Base-by-base conservation (phyloP, 352 stramenopile genomes). In the Albugo candida region DNA sequence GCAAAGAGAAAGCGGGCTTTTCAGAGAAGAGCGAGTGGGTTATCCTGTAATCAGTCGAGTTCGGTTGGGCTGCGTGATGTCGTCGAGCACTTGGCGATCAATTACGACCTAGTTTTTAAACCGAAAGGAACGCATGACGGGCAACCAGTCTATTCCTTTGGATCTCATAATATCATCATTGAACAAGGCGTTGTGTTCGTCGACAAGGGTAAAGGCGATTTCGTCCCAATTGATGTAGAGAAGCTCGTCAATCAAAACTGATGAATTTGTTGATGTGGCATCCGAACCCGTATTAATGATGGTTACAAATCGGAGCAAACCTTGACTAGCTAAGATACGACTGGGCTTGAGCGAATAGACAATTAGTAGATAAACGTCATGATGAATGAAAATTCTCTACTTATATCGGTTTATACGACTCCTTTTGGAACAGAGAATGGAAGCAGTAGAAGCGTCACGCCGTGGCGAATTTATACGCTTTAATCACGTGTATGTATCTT, bases 131-230 rank as follows among this genome's bases (percentile, higher is more conserved):
- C 63, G 13, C 70, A 84, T 50, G 71, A 89, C 45, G 79, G 77
- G 11, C 75, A 89, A 58, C 72, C 81, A 49, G 59, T 88, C 17
- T 92, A 91, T 31, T 21, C 57, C 2, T 86, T 92, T 49, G 79
- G 79, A 13, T 73, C 74, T 52, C 61, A 81, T 46, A 67, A 82
- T 45, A 86, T 92, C 45, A 61, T 88, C 43, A 81, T 92, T 48
- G 77, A 92, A 41, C 73, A 88, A 45, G 78, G 75, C 36, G 70
- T 92, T 4, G 68, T 89, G 34, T 87, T 77, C 53, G 49, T 67
- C n/a, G 67, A 88, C 36, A 61, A 64, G 36, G 31, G 44, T 18
- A 92, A 83, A 49, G 73, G 70, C 6, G 11, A 53, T 18, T 92
- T 82, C 52, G 63, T 79, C 20, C 74, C 79, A 0, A 64, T 87